Base-by-base conservation (phyloP, 257 asterid genomes). In the Rauvolfia tetraphylla region DNA sequence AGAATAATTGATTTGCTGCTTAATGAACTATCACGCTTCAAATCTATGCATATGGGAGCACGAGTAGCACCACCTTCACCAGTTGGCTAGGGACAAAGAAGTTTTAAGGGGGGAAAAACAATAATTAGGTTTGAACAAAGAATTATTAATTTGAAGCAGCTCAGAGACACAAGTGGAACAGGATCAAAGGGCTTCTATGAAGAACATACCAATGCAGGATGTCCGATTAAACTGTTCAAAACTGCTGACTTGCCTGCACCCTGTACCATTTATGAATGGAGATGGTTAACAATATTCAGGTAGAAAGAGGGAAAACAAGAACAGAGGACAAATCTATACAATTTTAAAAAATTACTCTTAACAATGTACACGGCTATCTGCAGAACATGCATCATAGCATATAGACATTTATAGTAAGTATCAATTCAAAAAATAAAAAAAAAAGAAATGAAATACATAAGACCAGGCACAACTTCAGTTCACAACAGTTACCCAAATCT, bases 31-130 rank as follows among this genome's bases (percentile, higher is more conserved):
- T 91, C 98, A 86, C 96, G 81, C 58, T 86, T 83, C 85, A 95
- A 85, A 82, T 95, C 99, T 75, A 95, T 85, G 82, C 97, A 89
- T 83, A 95, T 95, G 71, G 99, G 97, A 83, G 99, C 96, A 56
- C 99, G 99, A 58, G 99, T 95, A 72, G 98, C 99, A 44, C 99
- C 99, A 76, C 99, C 98, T 89, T 95, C 99, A 71, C 99, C 99
- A 78, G 99, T 95, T 69, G 99, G 99, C 99, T 95, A 85, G 59
- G 71, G 81, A 80, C 68, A 59, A 31, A 66, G 59, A 27, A 12
- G 62, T 48, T 39, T 39, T 49, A 51, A 15, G 6, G 3, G 41
- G 46, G 23, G 7, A 72, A 39, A 23, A 31, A 22, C 14, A 9
- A 68, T 18, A 39, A 31, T 67, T 49, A 63, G 36, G 39, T 25